These are phyloP conservation scores for Lecanoromycetidae sp. DNA, from an alignment of 2,329 filamentous ascomycete genomes.

Conservation along the genomic window DNA sequence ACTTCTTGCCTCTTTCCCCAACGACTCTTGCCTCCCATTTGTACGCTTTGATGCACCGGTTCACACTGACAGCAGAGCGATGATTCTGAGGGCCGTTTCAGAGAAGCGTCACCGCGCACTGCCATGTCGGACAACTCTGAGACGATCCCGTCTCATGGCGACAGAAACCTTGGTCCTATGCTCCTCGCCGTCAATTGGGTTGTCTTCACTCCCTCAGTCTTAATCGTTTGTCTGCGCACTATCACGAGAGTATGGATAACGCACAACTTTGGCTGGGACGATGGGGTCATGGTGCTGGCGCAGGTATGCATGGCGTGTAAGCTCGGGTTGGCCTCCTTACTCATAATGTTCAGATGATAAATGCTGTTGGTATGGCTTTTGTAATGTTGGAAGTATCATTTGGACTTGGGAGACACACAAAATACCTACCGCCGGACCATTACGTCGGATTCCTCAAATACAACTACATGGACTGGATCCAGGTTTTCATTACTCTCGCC, in stretches of 20 bases:
- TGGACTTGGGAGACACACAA: slow-evolving; percentile 14
- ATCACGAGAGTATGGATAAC: slow-evolving; percentile 12
- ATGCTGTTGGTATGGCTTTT: slow-evolving; percentile 15
- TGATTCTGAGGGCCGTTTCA: not conserved
- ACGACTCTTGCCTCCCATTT: too few relatives aligned
- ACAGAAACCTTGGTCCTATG: slow-evolving; percentile 12
- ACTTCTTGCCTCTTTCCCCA: not conserved
- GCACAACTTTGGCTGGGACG: slow-evolving; percentile 17
- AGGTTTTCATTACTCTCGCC: slow-evolving; percentile 14
- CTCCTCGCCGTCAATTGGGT: slow-evolving; percentile 12
- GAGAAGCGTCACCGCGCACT: not conserved
- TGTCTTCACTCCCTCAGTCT: slow-evolving; percentile 12
- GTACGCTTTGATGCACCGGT: not conserved
- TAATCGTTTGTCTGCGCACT: slow-evolving; percentile 11
- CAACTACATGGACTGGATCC: slow-evolving; percentile 16
- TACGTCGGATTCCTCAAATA: slow-evolving; percentile 15
- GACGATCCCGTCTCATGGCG: slow-evolving; percentile 4
- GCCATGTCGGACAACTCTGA: slow-evolving; percentile 7
- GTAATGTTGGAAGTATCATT: slow-evolving; percentile 12
- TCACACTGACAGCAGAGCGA: not conserved
- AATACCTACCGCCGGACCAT: slow-evolving; percentile 7
- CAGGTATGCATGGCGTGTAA: slow-evolving; percentile 2
- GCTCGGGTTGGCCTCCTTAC: not conserved
- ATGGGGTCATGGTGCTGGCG: slow-evolving; percentile 10
- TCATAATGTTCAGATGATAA: slow-evolving; percentile 2